Percentiles rank a stretch among this genome's conserved stretches.
Conservation (phyloP, 441 rosid species). For the Populus hybrid region DNA sequence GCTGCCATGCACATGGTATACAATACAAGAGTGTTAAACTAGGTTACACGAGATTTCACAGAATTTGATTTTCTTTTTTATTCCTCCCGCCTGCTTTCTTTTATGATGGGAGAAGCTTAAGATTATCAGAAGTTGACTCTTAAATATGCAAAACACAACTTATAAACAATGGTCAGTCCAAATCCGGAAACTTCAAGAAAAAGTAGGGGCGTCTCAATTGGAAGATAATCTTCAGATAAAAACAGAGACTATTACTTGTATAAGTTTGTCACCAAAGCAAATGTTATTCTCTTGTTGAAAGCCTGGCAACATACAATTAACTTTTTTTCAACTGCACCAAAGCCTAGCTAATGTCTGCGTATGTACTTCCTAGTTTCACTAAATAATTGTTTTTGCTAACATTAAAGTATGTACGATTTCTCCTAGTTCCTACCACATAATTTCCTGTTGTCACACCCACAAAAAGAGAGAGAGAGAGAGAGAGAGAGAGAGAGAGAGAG, state of each 20-base stretch:
- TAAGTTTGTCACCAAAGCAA: no score
- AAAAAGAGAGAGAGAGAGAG: neutral
- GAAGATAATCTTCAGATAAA: no score
- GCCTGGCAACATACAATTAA: no score
- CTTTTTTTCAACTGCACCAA: no score
- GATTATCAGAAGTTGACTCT: neutral
- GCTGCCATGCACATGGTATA: slow-evolving; percentile 25
- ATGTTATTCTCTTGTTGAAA: no score
- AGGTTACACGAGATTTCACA: neutral
- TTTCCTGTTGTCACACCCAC: neutral
- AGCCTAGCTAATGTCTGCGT: no score
- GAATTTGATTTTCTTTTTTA: neutral
- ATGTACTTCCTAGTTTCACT: no score
- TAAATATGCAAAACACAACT: neutral
- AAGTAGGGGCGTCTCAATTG: no score
- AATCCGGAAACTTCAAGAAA: no score
- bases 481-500: neutral
- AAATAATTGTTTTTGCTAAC: neutral
- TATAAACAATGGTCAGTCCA: no score
- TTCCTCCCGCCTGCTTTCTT: neutral
- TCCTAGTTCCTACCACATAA: neutral
- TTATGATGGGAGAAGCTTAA: neutral
- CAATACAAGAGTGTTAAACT: neutral
- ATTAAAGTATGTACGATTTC: neutral
- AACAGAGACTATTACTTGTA: no score